Percentiles rank a stretch among this genome's conserved stretches.
These are phyloP conservation scores for Penstemon barbatus DNA, from an alignment of 257 asterid species.

Conservation along the genomic window DNA sequence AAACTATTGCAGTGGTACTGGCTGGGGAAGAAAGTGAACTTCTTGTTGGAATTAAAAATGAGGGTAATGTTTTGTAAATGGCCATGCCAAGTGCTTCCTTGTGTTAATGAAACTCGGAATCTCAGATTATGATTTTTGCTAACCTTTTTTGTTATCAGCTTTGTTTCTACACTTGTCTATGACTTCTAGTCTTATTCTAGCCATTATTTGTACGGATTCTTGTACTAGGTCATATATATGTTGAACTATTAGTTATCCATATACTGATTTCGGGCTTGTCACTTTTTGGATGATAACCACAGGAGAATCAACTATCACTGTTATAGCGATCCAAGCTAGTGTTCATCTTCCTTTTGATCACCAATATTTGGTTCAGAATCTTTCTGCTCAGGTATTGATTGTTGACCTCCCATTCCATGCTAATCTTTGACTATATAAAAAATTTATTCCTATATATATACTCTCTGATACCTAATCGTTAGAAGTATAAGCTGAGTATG, in stretches of 20 bases:
- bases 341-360: slow-evolving; percentile 85
- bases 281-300: slow-evolving; percentile 17
- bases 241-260: too few relatives aligned
- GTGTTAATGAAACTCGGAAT: not conserved
- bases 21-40: slow-evolving; percentile 95
- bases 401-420: slow-evolving; percentile 15
- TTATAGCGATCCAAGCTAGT: slow-evolving; percentile 85
- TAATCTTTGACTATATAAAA: not conserved
- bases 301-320: slow-evolving; percentile 68
- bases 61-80: slow-evolving; percentile 56
- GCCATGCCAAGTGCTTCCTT: slow-evolving; percentile 1
- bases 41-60: slow-evolving; percentile 85
- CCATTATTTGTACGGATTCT: too few relatives aligned
- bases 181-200: not conserved
- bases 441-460: slow-evolving; percentile 1
- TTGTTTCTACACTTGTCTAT: slow-evolving; percentile 10
- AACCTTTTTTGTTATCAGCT: not conserved
- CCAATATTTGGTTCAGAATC: slow-evolving; percentile 80
- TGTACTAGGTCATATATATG: too few relatives aligned
- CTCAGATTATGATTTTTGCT: not conserved
- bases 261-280: too few relatives aligned
- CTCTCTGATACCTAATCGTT: slow-evolving; percentile 3
- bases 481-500: not conserved
- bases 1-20: slow-evolving; percentile 53
- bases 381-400: slow-evolving; percentile 74